Conservation (phyloP, 2,329 filamentous ascomycete genomes). For the Aureobasidium sp. region DNA sequence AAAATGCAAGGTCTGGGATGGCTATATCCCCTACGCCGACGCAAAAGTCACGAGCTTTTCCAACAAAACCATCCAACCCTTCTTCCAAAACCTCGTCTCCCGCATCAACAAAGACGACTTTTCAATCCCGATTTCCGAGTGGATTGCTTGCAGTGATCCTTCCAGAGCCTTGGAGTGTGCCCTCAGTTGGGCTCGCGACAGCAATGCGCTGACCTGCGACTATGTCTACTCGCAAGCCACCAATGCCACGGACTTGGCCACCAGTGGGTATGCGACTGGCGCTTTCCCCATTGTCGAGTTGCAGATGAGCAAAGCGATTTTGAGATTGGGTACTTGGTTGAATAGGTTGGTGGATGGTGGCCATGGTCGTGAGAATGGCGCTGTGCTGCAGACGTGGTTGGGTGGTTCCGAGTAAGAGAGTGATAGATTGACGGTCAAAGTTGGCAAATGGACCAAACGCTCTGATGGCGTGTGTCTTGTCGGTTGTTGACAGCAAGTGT, state of each 20-base stretch:
- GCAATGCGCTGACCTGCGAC: constrained; percentile 34
- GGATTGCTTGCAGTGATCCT: constrained; percentile 32
- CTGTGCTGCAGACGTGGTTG: background rate
- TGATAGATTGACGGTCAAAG: too few relatives aligned
- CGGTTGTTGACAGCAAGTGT: too few relatives aligned
- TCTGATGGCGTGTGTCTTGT: too few relatives aligned
- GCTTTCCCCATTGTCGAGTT: constrained; percentile 36
- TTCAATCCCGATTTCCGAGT: constrained; percentile 30
- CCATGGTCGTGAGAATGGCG: background rate
- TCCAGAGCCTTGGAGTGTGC: constrained; percentile 29
- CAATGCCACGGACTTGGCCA: constrained; percentile 30
- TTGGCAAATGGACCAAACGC: too few relatives aligned
- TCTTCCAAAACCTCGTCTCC: constrained; percentile 30
- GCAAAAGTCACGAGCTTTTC: constrained; percentile 31
- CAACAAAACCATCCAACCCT: constrained; percentile 30
- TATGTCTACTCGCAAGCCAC: constrained; percentile 31
- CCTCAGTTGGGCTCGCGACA: constrained; percentile 33
- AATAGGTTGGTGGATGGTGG: constrained; percentile 29
- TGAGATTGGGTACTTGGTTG: constrained; percentile 34
- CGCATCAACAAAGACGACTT: constrained; percentile 32
- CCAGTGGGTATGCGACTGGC: constrained; percentile 32
- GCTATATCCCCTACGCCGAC: constrained; percentile 33
- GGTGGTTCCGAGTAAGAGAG: background rate
- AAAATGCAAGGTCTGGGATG: constrained; percentile 34
- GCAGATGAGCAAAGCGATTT: constrained; percentile 36